Percentiles rank a stretch among this genome's conserved stretches.
Conservation (phyloP, 805 yeast genomes). For the Teunomyces kruisii region DNA sequence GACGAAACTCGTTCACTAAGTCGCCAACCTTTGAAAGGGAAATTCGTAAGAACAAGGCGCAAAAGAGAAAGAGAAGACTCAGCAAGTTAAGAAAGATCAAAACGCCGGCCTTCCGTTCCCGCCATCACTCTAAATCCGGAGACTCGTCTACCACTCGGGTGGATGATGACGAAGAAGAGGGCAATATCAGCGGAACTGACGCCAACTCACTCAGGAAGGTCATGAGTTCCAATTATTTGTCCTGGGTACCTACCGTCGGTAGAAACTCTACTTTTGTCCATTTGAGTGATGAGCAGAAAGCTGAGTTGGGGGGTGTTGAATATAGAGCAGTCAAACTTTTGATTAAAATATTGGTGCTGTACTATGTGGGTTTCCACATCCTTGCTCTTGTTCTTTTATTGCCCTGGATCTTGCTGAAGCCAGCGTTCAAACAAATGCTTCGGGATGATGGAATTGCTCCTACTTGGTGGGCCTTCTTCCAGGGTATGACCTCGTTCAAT, state of each 20-base stretch:
- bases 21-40: conserved; percentile 52
- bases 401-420: conserved; percentile 51
- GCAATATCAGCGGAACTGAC: conserved; percentile 9
- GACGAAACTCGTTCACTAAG: conserved; percentile 17
- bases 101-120: conserved; percentile 9
- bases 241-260: conserved; percentile 91
- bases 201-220: conserved; percentile 16
- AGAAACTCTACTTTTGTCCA: conserved; percentile 90
- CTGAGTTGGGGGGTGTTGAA: conserved; percentile 96
- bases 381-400: conserved; percentile 52
- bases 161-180: conserved; percentile 17
- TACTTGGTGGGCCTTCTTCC: conserved; percentile 92
- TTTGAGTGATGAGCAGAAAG: conserved; percentile 78
- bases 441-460: conserved; percentile 63
- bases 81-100: conserved; percentile 8
- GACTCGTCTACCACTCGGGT: conserved; percentile 8
- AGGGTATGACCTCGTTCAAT: conserved; percentile 75
- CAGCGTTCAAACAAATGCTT: conserved; percentile 44
- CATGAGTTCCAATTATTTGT: conserved; percentile 66
- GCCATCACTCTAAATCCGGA: conserved; percentile 13
- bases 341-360: conserved; percentile 59
- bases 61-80: conserved; percentile 3
- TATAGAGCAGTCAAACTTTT: conserved; percentile 83
- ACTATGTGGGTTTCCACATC: conserved; percentile 76
- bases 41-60: conserved; percentile 11